Evolutionary conservation across 345 rosid genomes (phyloP).

Genomic region (Brassica rapa): DNA sequence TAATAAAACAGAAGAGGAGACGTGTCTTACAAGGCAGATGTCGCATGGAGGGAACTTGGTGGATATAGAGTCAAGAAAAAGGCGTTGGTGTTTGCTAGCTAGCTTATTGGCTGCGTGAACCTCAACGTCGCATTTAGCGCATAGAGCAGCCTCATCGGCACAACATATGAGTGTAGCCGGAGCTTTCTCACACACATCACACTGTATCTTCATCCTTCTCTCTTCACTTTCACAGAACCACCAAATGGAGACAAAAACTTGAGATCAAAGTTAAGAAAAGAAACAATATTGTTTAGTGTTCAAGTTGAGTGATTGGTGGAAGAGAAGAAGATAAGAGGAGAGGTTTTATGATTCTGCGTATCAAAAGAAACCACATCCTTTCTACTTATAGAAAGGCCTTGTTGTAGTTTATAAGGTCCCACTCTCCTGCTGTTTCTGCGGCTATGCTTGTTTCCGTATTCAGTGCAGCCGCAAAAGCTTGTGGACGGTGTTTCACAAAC

Average conservation of each 20-base stretch:
- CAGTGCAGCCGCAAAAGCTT: neutral
- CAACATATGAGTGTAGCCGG: conserved; percentile 92
- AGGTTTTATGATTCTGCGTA: conserved; percentile 20
- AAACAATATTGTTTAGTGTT: conserved; percentile 1
- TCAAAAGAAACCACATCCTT: conserved; percentile 36
- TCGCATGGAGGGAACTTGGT: conserved; percentile 88
- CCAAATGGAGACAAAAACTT: conserved; percentile 8
- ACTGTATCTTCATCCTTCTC: conserved; percentile 78
- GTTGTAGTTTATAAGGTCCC: neutral
- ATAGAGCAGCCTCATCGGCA: conserved; percentile 97
- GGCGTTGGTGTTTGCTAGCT: conserved; percentile 97
- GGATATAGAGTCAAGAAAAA: conserved; percentile 76
- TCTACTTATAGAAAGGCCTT: conserved; percentile 20
- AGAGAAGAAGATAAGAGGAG: conserved; percentile 31
- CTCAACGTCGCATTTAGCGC: conserved; percentile 76
- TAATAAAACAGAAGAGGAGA: neutral
- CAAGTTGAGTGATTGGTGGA: conserved; percentile 25
- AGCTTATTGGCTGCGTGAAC: conserved; percentile 95
- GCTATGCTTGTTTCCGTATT: conserved; percentile 26
- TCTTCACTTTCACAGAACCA: neutral
- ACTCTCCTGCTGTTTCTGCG: conserved; percentile 28
- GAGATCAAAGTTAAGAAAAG: conserved; percentile 1
- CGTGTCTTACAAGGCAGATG: conserved; percentile 70
- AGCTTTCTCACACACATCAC: conserved; percentile 97
- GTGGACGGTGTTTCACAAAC: conserved; percentile 22